A percentile compares a stretch with the other conserved stretches of the same genome.
These are phyloP conservation scores for Francoa sonchifolia DNA, from an alignment of 441 rosid genomes.

Conservation along the genomic window DNA sequence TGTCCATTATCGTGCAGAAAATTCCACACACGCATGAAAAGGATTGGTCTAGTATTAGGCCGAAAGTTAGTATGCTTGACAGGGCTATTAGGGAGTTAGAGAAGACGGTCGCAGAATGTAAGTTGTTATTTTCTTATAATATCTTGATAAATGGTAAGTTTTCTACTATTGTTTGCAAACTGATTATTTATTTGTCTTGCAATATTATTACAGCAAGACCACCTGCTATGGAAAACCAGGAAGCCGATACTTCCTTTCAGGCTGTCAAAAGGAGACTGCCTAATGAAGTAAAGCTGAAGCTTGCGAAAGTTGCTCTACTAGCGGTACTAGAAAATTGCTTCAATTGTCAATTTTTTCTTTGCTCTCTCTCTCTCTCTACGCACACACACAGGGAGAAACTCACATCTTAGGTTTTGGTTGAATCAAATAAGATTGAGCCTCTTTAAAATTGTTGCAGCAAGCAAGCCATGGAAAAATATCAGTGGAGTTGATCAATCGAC, in stretches of 20 bases:
- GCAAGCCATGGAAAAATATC: conserved; percentile 33
- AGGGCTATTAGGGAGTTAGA: conserved; percentile 31
- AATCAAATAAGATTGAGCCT: no score
- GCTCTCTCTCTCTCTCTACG: not conserved
- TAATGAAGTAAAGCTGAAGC: conserved; percentile 27
- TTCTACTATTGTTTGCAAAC: no score
- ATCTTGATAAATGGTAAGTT: conserved; percentile 4
- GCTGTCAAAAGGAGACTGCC: conserved; percentile 25
- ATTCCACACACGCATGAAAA: conserved; percentile 12
- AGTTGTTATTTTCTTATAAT: conserved; percentile 14
- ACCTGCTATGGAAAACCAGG: conserved; percentile 16
- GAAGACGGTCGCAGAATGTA: conserved; percentile 29
- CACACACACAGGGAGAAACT: no score
- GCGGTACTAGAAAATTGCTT: conserved; percentile 16
- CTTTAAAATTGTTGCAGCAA: conserved; percentile 16
- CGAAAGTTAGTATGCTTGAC: conserved; percentile 24
- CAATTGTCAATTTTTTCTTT: no score
- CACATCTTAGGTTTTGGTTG: no score
- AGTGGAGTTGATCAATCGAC: conserved; percentile 23
- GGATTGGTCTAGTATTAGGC: conserved; percentile 18
- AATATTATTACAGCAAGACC: conserved; percentile 22
- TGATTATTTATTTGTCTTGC: no score
- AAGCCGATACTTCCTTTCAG: conserved; percentile 17
- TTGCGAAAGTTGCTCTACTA: conserved; percentile 32
- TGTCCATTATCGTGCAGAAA: conserved; percentile 15